Evolutionary conservation across 495 filamentous ascomycete species (phyloP).

Genomic region (Talaromyces wortmannii): DNA sequence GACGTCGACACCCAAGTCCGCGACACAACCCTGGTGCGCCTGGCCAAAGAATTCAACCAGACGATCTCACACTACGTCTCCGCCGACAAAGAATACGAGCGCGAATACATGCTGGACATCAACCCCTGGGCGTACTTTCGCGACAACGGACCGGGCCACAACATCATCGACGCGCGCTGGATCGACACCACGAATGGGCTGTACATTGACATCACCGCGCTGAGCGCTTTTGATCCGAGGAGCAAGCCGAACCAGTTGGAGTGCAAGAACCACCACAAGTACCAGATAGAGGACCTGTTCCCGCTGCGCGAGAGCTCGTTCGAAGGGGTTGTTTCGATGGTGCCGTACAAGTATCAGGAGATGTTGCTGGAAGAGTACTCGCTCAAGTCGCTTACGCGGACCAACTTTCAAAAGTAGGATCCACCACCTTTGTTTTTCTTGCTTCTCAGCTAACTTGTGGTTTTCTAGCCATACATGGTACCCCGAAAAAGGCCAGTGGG

Average conservation of each 20-base stretch:
- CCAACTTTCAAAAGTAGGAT: constrained; percentile 47
- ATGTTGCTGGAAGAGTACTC: constrained; percentile 56
- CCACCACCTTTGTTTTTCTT: neutral
- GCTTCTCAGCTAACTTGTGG: constrained; percentile 5
- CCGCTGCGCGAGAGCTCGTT: constrained; percentile 51
- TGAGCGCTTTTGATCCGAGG: constrained; percentile 59
- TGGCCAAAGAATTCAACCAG: constrained; percentile 59
- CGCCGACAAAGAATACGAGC: constrained; percentile 20
- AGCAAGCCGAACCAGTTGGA: constrained; percentile 58
- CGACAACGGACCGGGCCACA: constrained; percentile 57
- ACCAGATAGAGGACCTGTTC: constrained; percentile 46
- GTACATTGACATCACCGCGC: constrained; percentile 84
- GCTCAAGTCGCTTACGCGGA: constrained; percentile 40
- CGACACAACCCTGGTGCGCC: constrained; percentile 49
- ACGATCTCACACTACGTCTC: constrained; percentile 54
- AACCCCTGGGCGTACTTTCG: constrained; percentile 61
- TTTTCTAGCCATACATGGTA: constrained; percentile 25
- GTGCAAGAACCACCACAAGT: constrained; percentile 78
- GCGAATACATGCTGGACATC: constrained; percentile 68
- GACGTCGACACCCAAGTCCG: constrained; percentile 82
- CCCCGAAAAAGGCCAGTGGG: constrained; percentile 23
- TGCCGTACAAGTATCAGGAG: constrained; percentile 55
- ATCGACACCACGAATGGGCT: constrained; percentile 70
- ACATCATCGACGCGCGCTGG: constrained; percentile 84
- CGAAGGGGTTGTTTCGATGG: constrained; percentile 52